Conservation (phyloP, 2,329 filamentous ascomycete species). For the Rosellinia necatrix region DNA sequence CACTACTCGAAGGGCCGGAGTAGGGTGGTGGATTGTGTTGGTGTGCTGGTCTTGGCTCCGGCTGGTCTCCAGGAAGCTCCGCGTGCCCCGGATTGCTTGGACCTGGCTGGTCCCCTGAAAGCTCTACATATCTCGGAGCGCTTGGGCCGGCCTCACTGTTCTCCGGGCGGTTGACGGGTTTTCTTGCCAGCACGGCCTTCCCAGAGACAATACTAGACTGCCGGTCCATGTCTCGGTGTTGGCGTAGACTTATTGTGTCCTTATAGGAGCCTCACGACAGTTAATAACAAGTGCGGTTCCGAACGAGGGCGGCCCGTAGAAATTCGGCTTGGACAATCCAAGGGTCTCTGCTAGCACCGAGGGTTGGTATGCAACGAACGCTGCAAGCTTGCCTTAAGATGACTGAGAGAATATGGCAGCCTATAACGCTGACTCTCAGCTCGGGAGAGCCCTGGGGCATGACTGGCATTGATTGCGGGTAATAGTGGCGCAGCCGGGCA, state of each 20-base stretch:
- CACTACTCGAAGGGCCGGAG: slow-evolving; percentile 35
- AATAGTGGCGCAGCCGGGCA: slow-evolving; percentile 19
- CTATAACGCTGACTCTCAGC: slow-evolving; percentile 21
- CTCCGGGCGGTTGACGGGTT: slow-evolving; percentile 12
- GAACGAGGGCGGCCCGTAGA: background rate
- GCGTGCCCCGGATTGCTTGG: slow-evolving; percentile 3
- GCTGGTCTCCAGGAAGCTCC: slow-evolving; percentile 9
- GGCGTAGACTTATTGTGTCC: background rate
- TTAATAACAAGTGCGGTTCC: background rate
- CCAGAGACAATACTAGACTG: slow-evolving; percentile 14
- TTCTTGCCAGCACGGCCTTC: slow-evolving; percentile 11
- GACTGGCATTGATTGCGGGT: background rate
- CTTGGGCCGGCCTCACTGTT: slow-evolving; percentile 14
- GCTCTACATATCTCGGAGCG: slow-evolving; percentile 3
- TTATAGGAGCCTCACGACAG: background rate
- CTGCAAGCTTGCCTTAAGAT: slow-evolving; percentile 8
- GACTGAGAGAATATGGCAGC: slow-evolving; percentile 21
- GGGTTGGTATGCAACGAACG: no score
- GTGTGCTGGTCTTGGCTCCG: slow-evolving; percentile 2
- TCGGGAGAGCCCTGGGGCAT: background rate
- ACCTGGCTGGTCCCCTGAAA: slow-evolving; percentile 9
- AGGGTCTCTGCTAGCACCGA: background rate
- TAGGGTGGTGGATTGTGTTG: slow-evolving; percentile 36
- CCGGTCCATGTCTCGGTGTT: slow-evolving; percentile 13
- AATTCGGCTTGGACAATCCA: background rate